These are phyloP conservation scores for Conticribra weissflogii DNA, from an alignment of 108 stramenopile species.

Conservation along the genomic window DNA sequence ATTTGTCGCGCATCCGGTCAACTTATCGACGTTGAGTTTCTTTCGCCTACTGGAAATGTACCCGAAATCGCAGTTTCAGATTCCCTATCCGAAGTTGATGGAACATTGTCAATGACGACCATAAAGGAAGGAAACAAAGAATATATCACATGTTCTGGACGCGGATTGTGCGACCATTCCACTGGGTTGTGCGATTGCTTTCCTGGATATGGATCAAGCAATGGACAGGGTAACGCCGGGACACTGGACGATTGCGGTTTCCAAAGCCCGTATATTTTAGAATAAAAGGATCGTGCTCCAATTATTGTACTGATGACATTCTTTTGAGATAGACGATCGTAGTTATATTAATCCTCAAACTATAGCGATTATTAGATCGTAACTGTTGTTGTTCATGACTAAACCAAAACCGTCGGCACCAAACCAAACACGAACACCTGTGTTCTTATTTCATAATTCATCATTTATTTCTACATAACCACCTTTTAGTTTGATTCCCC, in stretches of 20 bases:
- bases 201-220: constrained; percentile 22
- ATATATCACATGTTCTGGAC: constrained; percentile 53
- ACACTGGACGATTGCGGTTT: constrained; percentile 45
- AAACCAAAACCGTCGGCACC: too few relatives aligned
- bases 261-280: constrained; percentile 25
- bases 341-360: too few relatives aligned
- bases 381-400: too few relatives aligned
- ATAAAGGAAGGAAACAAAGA: constrained; percentile 46
- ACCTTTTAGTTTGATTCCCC: too few relatives aligned
- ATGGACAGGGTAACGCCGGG: constrained; percentile 44
- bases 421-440: too few relatives aligned
- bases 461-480: too few relatives aligned
- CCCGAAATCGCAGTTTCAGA: constrained; percentile 30
- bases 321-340: too few relatives aligned
- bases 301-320: too few relatives aligned
- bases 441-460: too few relatives aligned
- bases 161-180: constrained; percentile 51
- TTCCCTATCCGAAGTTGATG: constrained; percentile 23
- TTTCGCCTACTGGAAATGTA: constrained; percentile 52
- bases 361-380: too few relatives aligned
- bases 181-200: constrained; percentile 51
- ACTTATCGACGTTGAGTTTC: constrained; percentile 43
- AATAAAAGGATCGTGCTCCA: too few relatives aligned
- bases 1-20: constrained; percentile 35
- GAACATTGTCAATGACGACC: constrained; percentile 20